Base-by-base conservation (phyloP, 805 yeast genomes). In the Sungouiozyma intestinalis region DNA sequence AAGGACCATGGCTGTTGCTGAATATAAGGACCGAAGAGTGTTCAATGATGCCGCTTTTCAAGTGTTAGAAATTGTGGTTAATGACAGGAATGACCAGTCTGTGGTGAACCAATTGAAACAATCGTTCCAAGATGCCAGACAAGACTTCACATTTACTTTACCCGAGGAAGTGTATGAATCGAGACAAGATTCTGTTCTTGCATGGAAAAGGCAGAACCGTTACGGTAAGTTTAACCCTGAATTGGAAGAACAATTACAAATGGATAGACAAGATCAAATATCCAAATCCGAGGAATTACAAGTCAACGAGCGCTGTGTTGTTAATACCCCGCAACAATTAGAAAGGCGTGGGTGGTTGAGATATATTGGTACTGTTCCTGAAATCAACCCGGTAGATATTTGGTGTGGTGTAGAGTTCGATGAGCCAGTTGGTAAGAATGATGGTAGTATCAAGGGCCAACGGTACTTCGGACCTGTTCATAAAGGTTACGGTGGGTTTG, bases 391-490 rank as follows among this genome's bases (percentile, higher is more conserved):
- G 19, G 71, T 68, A 2, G 72, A 66, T 16, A 49, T 62, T 1
- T 90, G 97, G 96, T 72, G 84, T 24, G 97, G 97, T 0, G 73
- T 90, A 3, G 84, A 80, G 51, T 78, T 87, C 42, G 92, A 84
- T 51, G 86, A 83, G 50, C 90, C 97, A 0, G 72, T 74, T 6
- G 97, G 97, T 4, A 85, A 82, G 58, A 85, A 88, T 54, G 76
- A 85, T 54, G 97, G 97, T 0, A 63, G 76, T 16, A 65, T 86
- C 33, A 74, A 77, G 31, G 87, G 85, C 0, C 57, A 50, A 1
- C 53, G 68, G 31, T 72, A 83, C 48, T 88, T 90, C 55, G 63
- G 68, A 3, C 76, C 86, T 27, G 64, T 66, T 4, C 53, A 54
- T 4, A 53, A 53, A 0, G 71, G 72, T 16, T 79, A 84, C 53